Evolutionary conservation across 768 basidiomycete genomes (phyloP).

Genomic region (Hortiboletus campestris): DNA sequence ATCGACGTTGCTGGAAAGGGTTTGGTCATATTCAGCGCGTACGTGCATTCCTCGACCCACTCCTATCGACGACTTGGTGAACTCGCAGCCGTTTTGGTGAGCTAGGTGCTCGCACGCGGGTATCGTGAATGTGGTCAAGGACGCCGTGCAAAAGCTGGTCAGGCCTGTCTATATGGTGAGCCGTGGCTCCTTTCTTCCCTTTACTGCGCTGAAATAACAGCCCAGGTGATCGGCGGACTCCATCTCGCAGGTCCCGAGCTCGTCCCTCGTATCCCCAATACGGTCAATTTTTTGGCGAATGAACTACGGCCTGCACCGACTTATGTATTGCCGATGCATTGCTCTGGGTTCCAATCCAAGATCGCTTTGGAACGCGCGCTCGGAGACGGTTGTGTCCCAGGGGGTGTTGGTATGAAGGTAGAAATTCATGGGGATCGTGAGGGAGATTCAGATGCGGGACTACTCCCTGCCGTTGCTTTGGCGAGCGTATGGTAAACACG

Average conservation of each 20-base stretch:
- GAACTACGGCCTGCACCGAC: conserved; percentile 58
- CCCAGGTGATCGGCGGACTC: conserved; percentile 73
- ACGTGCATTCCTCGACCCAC: conserved; percentile 30
- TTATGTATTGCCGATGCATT: conserved; percentile 83
- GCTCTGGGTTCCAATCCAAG: conserved; percentile 77
- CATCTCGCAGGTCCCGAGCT: conserved; percentile 78
- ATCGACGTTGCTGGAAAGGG: conserved; percentile 83
- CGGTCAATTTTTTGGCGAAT: conserved; percentile 68
- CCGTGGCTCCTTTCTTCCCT: neutral
- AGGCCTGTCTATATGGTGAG: conserved; percentile 75
- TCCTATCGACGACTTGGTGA: neutral
- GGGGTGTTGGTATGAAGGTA: conserved; percentile 69
- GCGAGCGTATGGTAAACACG: too few species aligned
- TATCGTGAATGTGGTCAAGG: conserved; percentile 77
- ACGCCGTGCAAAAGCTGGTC: conserved; percentile 59
- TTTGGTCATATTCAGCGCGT: conserved; percentile 82
- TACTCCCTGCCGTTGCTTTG: conserved; percentile 16
- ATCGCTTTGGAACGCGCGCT: conserved; percentile 65
- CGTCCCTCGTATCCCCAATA: conserved; percentile 59
- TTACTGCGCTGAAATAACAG: neutral
- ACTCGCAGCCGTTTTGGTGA: too few species aligned
- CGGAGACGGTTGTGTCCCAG: conserved; percentile 76
- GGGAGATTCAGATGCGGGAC: conserved; percentile 38
- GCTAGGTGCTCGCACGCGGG: conserved; percentile 73
- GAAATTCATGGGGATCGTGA: conserved; percentile 50